Evolutionary conservation across 2,329 filamentous ascomycete genomes (phyloP).

Genomic region (Colletotrichum truncatum): DNA sequence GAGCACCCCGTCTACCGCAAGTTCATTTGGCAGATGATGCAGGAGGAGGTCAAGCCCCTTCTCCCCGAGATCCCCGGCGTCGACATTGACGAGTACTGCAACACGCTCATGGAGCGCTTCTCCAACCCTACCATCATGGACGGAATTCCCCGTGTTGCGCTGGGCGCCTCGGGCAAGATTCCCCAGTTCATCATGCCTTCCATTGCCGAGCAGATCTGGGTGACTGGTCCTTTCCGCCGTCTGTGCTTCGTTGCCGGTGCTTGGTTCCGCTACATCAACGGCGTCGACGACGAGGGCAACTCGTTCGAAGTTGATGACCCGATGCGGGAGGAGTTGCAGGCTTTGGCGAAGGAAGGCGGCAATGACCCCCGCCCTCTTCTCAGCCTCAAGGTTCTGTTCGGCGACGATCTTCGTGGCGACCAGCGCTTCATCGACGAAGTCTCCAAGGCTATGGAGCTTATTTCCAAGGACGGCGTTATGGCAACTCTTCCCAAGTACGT

Average conservation of each 20-base stretch:
- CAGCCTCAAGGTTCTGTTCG: constrained; percentile 56
- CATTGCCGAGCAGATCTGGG: constrained; percentile 56
- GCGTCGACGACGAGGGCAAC: constrained; percentile 58
- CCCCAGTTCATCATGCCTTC: constrained; percentile 61
- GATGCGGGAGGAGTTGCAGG: constrained; percentile 56
- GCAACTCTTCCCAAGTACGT: constrained; percentile 60
- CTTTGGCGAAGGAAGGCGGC: constrained; percentile 53
- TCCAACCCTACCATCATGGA: constrained; percentile 66
- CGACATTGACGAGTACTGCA: constrained; percentile 60
- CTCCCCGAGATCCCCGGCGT: constrained; percentile 60
- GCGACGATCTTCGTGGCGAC: constrained; percentile 59
- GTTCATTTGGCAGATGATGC: constrained; percentile 64
- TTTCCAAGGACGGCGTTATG: constrained; percentile 56
- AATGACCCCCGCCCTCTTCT: constrained; percentile 52
- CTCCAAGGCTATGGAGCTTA: constrained; percentile 55
- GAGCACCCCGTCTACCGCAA: constrained; percentile 55
- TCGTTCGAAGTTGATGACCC: constrained; percentile 54
- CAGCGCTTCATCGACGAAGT: constrained; percentile 57
- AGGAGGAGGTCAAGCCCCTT: constrained; percentile 61
- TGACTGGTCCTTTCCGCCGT: constrained; percentile 53
- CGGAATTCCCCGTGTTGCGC: constrained; percentile 59
- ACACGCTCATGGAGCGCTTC: constrained; percentile 63
- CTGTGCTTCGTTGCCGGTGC: constrained; percentile 57
- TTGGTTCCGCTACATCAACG: constrained; percentile 62
- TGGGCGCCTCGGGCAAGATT: constrained; percentile 63